Conservation (phyloP, 2,329 filamentous ascomycete species). For the Chrysoporthe cubensis region DNA sequence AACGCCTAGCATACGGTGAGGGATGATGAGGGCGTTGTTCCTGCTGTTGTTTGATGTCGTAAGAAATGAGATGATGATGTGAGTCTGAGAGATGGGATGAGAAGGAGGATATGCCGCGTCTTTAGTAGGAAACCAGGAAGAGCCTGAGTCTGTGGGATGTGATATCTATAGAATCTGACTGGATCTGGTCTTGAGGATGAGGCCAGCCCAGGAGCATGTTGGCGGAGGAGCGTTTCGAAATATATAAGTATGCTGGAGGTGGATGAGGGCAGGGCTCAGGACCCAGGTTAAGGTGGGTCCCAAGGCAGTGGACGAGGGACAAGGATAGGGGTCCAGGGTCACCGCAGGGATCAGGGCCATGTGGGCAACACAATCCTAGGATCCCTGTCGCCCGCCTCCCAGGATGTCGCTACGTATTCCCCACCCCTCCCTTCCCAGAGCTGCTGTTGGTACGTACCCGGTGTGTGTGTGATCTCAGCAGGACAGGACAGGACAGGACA, state of each 20-base stretch:
- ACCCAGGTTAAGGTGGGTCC: slow-evolving; percentile 5
- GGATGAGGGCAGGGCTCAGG: slow-evolving; percentile 9
- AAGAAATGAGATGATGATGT: slow-evolving; percentile 14
- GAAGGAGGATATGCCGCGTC: slow-evolving; percentile 7
- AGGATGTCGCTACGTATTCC: background rate
- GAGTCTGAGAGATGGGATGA: slow-evolving; percentile 13
- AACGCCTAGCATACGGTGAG: background rate
- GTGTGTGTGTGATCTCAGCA: slow-evolving; percentile 1
- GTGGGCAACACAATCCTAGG: background rate
- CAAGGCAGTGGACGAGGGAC: slow-evolving; percentile 6
- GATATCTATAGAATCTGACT: slow-evolving; percentile 11
- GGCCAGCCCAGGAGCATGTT: slow-evolving; percentile 4
- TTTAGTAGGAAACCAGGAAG: slow-evolving; percentile 14
- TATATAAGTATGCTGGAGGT: slow-evolving; percentile 19
- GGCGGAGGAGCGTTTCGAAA: slow-evolving; percentile 18
- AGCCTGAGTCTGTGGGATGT: slow-evolving; percentile 9
- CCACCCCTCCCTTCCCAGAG: background rate
- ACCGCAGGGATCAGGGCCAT: slow-evolving; percentile 6
- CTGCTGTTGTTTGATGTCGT: background rate
- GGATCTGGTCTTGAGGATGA: slow-evolving; percentile 18
- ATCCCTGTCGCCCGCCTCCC: background rate
- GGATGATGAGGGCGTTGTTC: slow-evolving; percentile 9
- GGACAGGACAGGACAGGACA: background rate
- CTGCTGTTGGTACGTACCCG: slow-evolving; percentile 1
- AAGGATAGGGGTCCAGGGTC: background rate